Conservation (phyloP, 164 flowering plant species). For the Santalum album region DNA sequence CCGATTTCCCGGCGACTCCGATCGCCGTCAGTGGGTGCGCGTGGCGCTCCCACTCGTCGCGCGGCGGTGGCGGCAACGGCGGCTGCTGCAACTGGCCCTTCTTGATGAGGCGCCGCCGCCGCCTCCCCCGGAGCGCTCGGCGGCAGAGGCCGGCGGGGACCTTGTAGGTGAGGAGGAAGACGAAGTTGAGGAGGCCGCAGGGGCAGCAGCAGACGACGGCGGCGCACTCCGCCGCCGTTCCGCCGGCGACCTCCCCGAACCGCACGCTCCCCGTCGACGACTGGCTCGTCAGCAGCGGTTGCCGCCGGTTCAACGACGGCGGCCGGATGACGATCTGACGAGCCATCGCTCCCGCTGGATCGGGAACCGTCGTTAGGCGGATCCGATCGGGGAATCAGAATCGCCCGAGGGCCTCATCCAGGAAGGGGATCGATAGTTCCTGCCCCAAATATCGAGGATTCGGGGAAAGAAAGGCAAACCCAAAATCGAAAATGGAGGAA, state of each 20-base stretch:
- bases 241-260: conserved; percentile 72
- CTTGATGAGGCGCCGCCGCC: conserved; percentile 21
- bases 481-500: too few species aligned
- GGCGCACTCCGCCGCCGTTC: conserved; percentile 75
- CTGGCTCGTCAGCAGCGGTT: conserved; percentile 16
- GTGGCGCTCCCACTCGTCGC: conserved; percentile 15
- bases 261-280: conserved; percentile 16
- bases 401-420: too few species aligned
- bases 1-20: not conserved
- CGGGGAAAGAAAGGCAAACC: too few species aligned
- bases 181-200: conserved; percentile 46
- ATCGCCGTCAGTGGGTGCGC: not conserved
- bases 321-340: conserved; percentile 1
- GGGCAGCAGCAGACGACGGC: conserved; percentile 91
- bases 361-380: too few species aligned
- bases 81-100: conserved; percentile 21
- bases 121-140: conserved; percentile 33
- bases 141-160: conserved; percentile 72
- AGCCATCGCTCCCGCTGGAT: not conserved
- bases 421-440: too few species aligned
- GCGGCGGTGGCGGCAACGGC: conserved; percentile 19
- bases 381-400: too few species aligned
- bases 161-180: conserved; percentile 57
- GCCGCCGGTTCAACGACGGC: conserved; percentile 18
- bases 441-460: too few species aligned